Evolutionary conservation across 805 yeast genomes (phyloP), one percentile per base, ranked within the genome.

Genomic region (Sugiyamaella marilandica): DNA sequence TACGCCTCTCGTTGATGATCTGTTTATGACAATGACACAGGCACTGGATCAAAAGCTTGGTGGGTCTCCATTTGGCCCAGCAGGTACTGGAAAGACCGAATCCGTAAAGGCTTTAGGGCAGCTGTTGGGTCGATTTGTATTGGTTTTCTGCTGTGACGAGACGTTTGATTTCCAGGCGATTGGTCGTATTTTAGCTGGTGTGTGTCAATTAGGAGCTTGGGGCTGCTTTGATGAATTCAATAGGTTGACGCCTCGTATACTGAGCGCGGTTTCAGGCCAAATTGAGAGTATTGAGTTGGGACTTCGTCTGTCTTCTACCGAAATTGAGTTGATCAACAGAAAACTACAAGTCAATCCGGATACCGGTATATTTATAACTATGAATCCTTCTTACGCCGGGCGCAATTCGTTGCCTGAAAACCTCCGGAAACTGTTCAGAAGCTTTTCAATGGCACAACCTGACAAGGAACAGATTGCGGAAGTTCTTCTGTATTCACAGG

Each of bases 81-180:
- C 98, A 2, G 98, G 98, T 41, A 92, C 98, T 0, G 98, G 98
- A 58, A 92, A 92, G 64, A 92, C 98, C 0, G 98, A 92, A 65
- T 78, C 95, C 0, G 77, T 92, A 24, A 92, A 92, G 65, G 87
- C 95, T 0, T 71, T 91, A 31, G 97, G 94, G 1, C 81, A 81
- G 41, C 81, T 80, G 36, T 70, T 92, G 7, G 98, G 98, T 7
- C 76, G 81, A 53, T 79, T 82, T 79, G 96, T 89, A 0, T 66
- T 86, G 10, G 96, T 92, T 0, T 91, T 92, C 66, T 84, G 89
- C 64, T 92, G 98, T 71, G 98, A 92, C 62, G 96, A 91, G 48
- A 71, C 87, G 0, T 92, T 88, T 70, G 96, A 91, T 61, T 85
- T 78, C 61, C 84, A 79, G 52, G 79, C 95, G 0, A 84, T 92